A percentile compares a stretch with the other conserved stretches of the same genome.
phyloP scores from a whole-genome alignment of 2,329 filamentous ascomycete species.

The Penicillium sp. region DNA sequence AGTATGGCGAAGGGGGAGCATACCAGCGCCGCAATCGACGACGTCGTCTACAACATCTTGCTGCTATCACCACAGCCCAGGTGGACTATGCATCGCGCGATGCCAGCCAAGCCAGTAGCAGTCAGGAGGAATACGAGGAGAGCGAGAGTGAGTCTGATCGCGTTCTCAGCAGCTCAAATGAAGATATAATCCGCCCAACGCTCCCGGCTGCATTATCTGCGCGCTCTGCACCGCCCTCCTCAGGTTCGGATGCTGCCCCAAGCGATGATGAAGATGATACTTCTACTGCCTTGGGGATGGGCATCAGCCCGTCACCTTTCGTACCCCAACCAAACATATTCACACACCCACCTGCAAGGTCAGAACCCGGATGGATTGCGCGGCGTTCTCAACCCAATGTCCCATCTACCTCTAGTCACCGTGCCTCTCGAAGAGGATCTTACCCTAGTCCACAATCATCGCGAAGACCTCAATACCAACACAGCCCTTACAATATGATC shows the following conservation, averaged over 20 bases:
- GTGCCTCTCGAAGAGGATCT: constrained; percentile 40
- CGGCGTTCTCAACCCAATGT: constrained; percentile 52
- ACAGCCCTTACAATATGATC: constrained; percentile 64
- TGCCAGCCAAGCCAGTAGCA: constrained; percentile 58
- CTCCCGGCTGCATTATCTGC: constrained; percentile 24
- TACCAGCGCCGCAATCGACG: constrained; percentile 60
- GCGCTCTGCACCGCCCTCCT: constrained; percentile 22
- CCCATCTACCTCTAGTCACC: constrained; percentile 33
- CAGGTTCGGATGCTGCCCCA: constrained; percentile 32
- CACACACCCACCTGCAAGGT: constrained; percentile 69
- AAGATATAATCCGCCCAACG: constrained; percentile 47
- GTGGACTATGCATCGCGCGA: constrained; percentile 45
- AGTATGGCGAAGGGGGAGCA: constrained; percentile 51
- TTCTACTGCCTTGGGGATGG: constrained; percentile 73
- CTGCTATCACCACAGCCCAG: constrained; percentile 40
- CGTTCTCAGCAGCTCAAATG: constrained; percentile 62
- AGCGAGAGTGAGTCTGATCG: constrained; percentile 86
- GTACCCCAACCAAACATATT: constrained; percentile 90
- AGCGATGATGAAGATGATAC: constrained; percentile 69
- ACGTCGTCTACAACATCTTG: constrained; percentile 36
- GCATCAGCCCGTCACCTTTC: constrained; percentile 57
- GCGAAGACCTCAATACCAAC: constrained; percentile 43
- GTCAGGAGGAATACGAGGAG: constrained; percentile 92
- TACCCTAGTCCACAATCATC: constrained; percentile 32
- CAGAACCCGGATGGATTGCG: constrained; percentile 41